Percentiles rank a stretch among this genome's conserved stretches.
Evolutionary conservation across 139 green algal genomes (phyloP).

Genomic region (Nannochloris sp.): DNA sequence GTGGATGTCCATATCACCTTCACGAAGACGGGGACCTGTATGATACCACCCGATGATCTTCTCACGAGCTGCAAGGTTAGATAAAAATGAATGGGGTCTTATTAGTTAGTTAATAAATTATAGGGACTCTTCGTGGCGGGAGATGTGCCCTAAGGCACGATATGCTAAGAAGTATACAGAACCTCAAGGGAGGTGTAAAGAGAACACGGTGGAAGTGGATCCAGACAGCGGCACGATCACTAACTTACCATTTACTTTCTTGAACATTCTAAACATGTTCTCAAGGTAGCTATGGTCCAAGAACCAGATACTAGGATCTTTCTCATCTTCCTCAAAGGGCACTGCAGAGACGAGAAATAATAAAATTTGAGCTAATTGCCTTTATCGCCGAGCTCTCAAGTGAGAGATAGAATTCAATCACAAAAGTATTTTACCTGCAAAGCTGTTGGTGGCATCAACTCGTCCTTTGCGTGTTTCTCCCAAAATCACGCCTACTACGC

Average conservation of each 20-base stretch:
- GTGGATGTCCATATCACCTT: conserved; percentile 93
- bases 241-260: conserved; percentile 91
- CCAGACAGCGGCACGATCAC: background rate
- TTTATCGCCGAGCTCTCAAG: too few relatives aligned
- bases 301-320: conserved; percentile 96
- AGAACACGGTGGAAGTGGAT: background rate
- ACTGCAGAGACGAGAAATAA: conserved; percentile 43
- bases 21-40: conserved; percentile 87
- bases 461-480: conserved; percentile 77
- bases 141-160: too few relatives aligned
- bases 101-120: too few relatives aligned
- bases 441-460: conserved; percentile 95
- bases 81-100: background rate
- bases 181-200: background rate
- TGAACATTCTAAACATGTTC: conserved; percentile 97
- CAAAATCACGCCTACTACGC: conserved; percentile 90
- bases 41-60: conserved; percentile 97
- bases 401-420: background rate
- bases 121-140: too few relatives aligned
- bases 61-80: conserved; percentile 67
- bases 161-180: too few relatives aligned
- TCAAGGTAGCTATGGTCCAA: conserved; percentile 98
- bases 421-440: conserved; percentile 63
- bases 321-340: conserved; percentile 98
- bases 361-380: too few relatives aligned